A percentile compares a stretch with the other conserved stretches of the same genome.
Evolutionary conservation across 805 yeast genomes (phyloP).

Genomic region (Kuraishia ogatae): DNA sequence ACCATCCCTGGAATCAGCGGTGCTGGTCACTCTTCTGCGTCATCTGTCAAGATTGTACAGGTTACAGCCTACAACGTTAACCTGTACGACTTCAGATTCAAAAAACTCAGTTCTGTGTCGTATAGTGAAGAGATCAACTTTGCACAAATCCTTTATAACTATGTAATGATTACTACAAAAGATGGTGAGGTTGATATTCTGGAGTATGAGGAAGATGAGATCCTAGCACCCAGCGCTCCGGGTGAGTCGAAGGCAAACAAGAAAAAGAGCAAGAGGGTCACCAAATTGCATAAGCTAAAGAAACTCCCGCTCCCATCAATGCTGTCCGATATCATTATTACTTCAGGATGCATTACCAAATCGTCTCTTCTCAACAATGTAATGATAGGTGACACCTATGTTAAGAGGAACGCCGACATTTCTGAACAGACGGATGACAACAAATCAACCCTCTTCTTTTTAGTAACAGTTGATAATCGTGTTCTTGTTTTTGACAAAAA

Average conservation of each 20-base stretch:
- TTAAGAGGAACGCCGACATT: slow-evolving; percentile 14
- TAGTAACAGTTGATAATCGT: slow-evolving; percentile 73
- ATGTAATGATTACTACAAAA: slow-evolving; percentile 51
- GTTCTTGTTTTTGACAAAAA: slow-evolving; percentile 54
- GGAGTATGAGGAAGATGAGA: slow-evolving; percentile 21
- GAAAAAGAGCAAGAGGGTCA: slow-evolving; percentile 3
- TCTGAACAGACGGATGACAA: slow-evolving; percentile 16
- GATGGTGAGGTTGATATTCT: slow-evolving; percentile 64
- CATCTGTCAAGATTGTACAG: slow-evolving; percentile 44
- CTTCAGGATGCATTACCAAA: slow-evolving; percentile 55
- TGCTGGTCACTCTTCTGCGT: slow-evolving; percentile 3
- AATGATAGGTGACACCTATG: slow-evolving; percentile 18
- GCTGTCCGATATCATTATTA: slow-evolving; percentile 28
- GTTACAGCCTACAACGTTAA: slow-evolving; percentile 59
- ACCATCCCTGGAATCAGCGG: slow-evolving; percentile 24
- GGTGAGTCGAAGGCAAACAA: slow-evolving; percentile 1
- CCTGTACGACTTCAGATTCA: slow-evolving; percentile 55
- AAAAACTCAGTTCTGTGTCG: slow-evolving; percentile 38
- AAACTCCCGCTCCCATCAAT: slow-evolving; percentile 25
- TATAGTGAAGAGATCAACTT: slow-evolving; percentile 56
- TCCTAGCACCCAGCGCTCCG: slow-evolving; percentile 1
- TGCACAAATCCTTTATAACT: slow-evolving; percentile 54
- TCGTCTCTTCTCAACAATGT: slow-evolving; percentile 37
- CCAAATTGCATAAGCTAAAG: slow-evolving; percentile 10
- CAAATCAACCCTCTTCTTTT: slow-evolving; percentile 42